Percentiles rank a stretch among this genome's conserved stretches.
Evolutionary conservation across 1,284 basidiomycete species (phyloP).

Genomic region (Tilletiaria anomala): DNA sequence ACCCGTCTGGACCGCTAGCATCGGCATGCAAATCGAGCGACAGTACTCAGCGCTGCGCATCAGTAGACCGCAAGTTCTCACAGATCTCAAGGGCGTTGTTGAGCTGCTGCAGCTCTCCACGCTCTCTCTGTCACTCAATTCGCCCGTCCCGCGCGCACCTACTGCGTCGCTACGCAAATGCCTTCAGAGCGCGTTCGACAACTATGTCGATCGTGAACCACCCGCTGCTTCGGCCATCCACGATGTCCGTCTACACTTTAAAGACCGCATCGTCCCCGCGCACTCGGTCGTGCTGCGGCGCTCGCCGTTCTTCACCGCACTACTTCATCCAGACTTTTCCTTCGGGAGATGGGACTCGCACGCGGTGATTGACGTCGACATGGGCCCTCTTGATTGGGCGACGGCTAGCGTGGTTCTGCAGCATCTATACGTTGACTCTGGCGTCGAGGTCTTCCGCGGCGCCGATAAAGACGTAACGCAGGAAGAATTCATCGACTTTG

Average conservation of each 20-base stretch:
- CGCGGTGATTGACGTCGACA: constrained; percentile 55
- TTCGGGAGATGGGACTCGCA: constrained; percentile 47
- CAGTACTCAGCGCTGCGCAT: constrained; percentile 48
- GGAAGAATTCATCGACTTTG: constrained; percentile 70
- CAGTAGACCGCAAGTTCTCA: too few relatives aligned
- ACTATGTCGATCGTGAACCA: too few relatives aligned
- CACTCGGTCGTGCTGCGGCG: constrained; percentile 67
- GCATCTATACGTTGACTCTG: constrained; percentile 65
- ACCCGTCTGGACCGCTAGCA: constrained; percentile 69
- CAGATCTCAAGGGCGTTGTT: too few relatives aligned
- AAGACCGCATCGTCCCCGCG: constrained; percentile 54
- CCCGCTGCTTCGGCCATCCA: too few relatives aligned
- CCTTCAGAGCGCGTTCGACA: too few relatives aligned
- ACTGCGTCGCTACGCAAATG: too few relatives aligned
- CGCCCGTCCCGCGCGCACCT: too few relatives aligned
- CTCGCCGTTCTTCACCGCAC: constrained; percentile 66
- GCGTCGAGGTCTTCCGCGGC: constrained; percentile 53
- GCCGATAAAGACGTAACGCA: constrained; percentile 42
- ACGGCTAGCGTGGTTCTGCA: constrained; percentile 62
- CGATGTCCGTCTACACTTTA: constrained; percentile 61
- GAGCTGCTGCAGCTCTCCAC: too few relatives aligned
- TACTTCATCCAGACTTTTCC: constrained; percentile 76
- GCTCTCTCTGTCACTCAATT: too few relatives aligned
- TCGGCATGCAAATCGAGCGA: constrained; percentile 47
- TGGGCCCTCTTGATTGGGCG: constrained; percentile 61